Evolutionary conservation across 1,284 basidiomycete species (phyloP).

Genomic region (Melampsora larici-populina): DNA sequence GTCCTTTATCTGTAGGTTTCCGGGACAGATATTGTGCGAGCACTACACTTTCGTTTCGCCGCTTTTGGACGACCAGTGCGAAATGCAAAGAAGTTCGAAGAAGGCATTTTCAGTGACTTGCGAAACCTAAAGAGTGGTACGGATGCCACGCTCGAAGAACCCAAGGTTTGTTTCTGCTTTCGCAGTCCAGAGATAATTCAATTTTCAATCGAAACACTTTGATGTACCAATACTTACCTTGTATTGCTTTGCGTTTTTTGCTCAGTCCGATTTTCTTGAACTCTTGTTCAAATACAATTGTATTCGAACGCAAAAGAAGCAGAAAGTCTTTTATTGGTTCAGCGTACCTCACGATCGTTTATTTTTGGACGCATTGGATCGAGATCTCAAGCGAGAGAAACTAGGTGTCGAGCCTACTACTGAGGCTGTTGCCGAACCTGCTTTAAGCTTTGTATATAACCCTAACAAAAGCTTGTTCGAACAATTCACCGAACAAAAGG

Average conservation of each 20-base stretch:
- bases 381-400: conserved; percentile 87
- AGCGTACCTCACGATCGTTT: conserved; percentile 64
- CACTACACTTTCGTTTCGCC: conserved; percentile 81
- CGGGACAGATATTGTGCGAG: conserved; percentile 61
- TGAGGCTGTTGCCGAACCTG: conserved; percentile 71
- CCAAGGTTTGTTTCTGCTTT: conserved; percentile 64
- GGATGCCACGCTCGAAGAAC: conserved; percentile 84
- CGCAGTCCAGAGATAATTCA: background rate
- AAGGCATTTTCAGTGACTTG: conserved; percentile 85
- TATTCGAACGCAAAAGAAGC: conserved; percentile 92
- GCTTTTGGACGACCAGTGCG: conserved; percentile 72
- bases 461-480: conserved; percentile 77
- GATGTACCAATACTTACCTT: background rate
- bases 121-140: conserved; percentile 84
- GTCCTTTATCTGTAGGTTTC: conserved; percentile 14
- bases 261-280: conserved; percentile 81
- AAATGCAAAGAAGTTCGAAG: conserved; percentile 87
- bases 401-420: conserved; percentile 80
- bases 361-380: conserved; percentile 86
- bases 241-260: background rate
- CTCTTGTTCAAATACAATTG: conserved; percentile 89
- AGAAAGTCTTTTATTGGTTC: conserved; percentile 88
- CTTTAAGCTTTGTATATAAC: conserved; percentile 66
- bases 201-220: background rate
- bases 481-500: conserved; percentile 63